Base-by-base conservation (phyloP, 441 rosid species). In the Theobroma grandiflorum region DNA sequence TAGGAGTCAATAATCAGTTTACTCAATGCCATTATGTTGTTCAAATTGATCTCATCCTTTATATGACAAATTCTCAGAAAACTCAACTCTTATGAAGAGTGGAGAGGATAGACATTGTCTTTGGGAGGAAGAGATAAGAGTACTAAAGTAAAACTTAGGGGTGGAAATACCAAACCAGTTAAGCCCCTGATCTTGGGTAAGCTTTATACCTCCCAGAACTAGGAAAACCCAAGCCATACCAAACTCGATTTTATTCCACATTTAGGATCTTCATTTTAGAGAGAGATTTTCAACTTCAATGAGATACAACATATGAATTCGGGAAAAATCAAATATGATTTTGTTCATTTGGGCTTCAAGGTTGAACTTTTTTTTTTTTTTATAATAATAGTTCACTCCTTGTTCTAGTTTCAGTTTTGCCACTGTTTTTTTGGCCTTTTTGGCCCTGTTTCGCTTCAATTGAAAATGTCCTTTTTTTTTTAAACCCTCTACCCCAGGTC, bases 21-120 rank as follows among this genome's bases (percentile, higher is more conserved):
- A 50, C 43, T 35, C 63, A 64, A 63, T 31, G 37, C 42, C 49
- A 38, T 55, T 18, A 1, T 53, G 6, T 33, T 33, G 22, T 33
- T 31, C 22, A 71, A 47, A 73, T 42, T 38, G 67, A 74, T 58
- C 22, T 74, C 35, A 43, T 67, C 52, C 72, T 71, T 71, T 31
- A 68, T 22, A 47, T 35, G 16, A 50, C 55, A 68, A 69, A 7
- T 68, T 31, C 52, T 31, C 47, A 8, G 52, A 50, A 40, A 65
- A 18, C 70, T 40, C 14, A 18, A 40, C 9, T 38, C 70, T 65
- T 40, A 40, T 66, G 16, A 18, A 38, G 26, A 11, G 38, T 47
- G 40, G 74, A 47, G 38, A 70, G 58, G 74, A 47, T 70, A 20
- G 14, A 8, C 2, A 2, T 4, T 16, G 26, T 16, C 33, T 15